Conservation (phyloP, 2,329 filamentous ascomycete species). For the Penicillium sp. region DNA sequence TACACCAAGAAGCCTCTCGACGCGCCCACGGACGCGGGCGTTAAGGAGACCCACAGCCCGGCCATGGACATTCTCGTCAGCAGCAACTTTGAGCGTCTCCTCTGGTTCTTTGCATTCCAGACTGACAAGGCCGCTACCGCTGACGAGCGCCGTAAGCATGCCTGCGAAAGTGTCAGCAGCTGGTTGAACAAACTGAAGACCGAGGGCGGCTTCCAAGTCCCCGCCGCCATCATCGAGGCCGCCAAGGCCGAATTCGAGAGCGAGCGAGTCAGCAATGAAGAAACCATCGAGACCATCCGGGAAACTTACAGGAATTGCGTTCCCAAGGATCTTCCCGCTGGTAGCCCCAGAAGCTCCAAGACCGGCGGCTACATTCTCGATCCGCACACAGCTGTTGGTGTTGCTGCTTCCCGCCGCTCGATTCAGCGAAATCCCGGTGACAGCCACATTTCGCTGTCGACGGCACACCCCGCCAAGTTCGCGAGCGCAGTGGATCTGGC, state of each 20-base stretch:
- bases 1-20: slow-evolving; percentile 75
- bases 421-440: slow-evolving; percentile 48
- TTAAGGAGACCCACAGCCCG: slow-evolving; percentile 85
- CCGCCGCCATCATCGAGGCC: slow-evolving; percentile 62
- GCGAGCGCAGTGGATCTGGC: slow-evolving; percentile 76
- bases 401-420: slow-evolving; percentile 68
- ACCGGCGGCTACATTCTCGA: slow-evolving; percentile 74
- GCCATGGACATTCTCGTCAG: slow-evolving; percentile 98
- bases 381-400: slow-evolving; percentile 84
- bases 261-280: slow-evolving; percentile 58
- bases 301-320: slow-evolving; percentile 52
- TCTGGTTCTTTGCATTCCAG: slow-evolving; percentile 83
- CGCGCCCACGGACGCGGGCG: slow-evolving; percentile 49
- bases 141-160: slow-evolving; percentile 44
- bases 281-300: slow-evolving; percentile 64
- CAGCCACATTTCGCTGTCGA: slow-evolving; percentile 77
- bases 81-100: slow-evolving; percentile 90
- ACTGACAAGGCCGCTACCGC: slow-evolving; percentile 46
- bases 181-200: slow-evolving; percentile 80
- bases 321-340: slow-evolving; percentile 37
- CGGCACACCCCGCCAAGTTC: slow-evolving; percentile 95
- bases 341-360: slow-evolving; percentile 32
- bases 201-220: slow-evolving; percentile 76
- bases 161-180: slow-evolving; percentile 65
- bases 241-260: slow-evolving; percentile 74